Conservation (phyloP, 768 basidiomycete genomes). For the Fistulinella prunicolor region DNA sequence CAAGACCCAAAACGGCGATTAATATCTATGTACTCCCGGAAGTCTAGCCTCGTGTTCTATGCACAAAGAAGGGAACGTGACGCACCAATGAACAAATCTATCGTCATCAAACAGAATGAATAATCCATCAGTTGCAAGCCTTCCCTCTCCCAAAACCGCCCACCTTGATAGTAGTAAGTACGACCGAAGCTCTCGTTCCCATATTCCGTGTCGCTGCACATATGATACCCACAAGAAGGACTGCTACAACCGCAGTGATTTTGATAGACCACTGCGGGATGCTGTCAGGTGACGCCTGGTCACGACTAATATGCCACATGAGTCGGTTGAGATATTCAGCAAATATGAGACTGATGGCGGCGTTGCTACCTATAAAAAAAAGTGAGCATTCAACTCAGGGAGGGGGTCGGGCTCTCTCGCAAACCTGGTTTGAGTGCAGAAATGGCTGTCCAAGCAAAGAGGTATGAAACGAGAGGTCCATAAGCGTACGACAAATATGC, state of each 20-base stretch:
- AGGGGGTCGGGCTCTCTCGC: conserved; percentile 8
- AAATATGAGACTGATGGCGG: conserved; percentile 87
- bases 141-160: conserved; percentile 3
- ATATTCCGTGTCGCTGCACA: conserved; percentile 76
- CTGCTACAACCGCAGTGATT: conserved; percentile 72
- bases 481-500: conserved; percentile 90
- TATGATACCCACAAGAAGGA: conserved; percentile 68
- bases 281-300: conserved; percentile 68
- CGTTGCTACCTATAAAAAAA: conserved; percentile 54
- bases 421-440: conserved; percentile 81
- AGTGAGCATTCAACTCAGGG: neutral
- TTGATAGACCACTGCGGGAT: conserved; percentile 93
- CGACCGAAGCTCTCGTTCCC: conserved; percentile 77
- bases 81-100: conserved; percentile 68
- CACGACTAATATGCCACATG: conserved; percentile 71
- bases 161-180: conserved; percentile 90
- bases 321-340: conserved; percentile 91
- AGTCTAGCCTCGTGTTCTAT: neutral
- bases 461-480: conserved; percentile 81
- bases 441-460: conserved; percentile 95
- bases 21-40: conserved; percentile 46
- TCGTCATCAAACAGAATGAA: neutral
- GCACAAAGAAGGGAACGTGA: conserved; percentile 6
- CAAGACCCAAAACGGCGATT: conserved; percentile 74
- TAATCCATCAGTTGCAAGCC: neutral